Conservation (phyloP, 2,329 filamentous ascomycete genomes). For the Chrysosporium keratinophilum region DNA sequence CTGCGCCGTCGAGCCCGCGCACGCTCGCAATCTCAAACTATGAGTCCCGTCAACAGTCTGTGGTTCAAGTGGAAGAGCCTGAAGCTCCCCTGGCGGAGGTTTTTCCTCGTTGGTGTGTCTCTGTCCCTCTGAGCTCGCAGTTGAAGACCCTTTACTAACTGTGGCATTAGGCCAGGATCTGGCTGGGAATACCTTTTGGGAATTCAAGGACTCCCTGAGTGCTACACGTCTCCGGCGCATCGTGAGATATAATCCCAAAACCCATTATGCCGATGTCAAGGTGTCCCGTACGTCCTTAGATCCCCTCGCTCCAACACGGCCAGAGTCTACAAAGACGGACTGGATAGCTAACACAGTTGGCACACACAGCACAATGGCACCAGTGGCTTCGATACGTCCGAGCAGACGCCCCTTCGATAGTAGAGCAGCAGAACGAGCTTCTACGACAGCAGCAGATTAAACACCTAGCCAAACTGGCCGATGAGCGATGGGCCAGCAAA, state of each 20-base stretch:
- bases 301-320: not conserved
- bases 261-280: conserved; percentile 50
- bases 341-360: conserved; percentile 16
- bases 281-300: conserved; percentile 42
- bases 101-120: conserved; percentile 46
- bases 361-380: conserved; percentile 50
- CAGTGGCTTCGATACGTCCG: conserved; percentile 58
- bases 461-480: conserved; percentile 48
- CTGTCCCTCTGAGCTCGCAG: not conserved
- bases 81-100: conserved; percentile 51
- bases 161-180: conserved; percentile 46
- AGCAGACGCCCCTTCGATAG: conserved; percentile 43
- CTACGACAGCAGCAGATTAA: conserved; percentile 49
- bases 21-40: not conserved
- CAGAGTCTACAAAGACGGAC: not conserved
- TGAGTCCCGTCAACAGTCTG: conserved; percentile 34
- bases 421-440: conserved; percentile 50
- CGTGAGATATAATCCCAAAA: conserved; percentile 44
- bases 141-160: conserved; percentile 2
- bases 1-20: too few relatives aligned
- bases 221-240: conserved; percentile 47
- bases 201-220: conserved; percentile 51
- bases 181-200: conserved; percentile 56
- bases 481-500: conserved; percentile 52
- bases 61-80: conserved; percentile 56